Evolutionary conservation across 148 eudicot species (phyloP).

Genomic region (Amaranthus palmeri): DNA sequence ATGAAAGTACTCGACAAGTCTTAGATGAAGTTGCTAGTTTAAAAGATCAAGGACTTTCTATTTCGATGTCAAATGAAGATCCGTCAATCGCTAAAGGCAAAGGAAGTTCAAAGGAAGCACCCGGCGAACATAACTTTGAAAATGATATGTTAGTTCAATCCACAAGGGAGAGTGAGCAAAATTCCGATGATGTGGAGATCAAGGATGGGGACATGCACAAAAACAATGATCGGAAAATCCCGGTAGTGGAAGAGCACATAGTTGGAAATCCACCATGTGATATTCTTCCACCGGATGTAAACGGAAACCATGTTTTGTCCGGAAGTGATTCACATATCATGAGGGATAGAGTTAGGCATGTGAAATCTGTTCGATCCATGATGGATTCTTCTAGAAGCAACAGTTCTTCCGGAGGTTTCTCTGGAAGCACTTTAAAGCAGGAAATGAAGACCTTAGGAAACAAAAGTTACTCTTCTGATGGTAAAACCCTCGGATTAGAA

Average conservation of each 20-base stretch:
- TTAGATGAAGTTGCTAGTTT: constrained; percentile 20
- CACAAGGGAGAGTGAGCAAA: constrained; percentile 17
- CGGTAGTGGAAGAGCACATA: constrained; percentile 25
- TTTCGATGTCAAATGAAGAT: constrained; percentile 18
- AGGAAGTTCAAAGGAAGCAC: not conserved
- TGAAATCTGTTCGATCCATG: constrained; percentile 66
- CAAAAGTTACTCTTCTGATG: constrained; percentile 32
- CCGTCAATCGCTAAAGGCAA: constrained; percentile 9
- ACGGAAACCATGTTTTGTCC: constrained; percentile 24
- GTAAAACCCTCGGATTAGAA: constrained; percentile 52
- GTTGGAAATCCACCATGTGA: constrained; percentile 26
- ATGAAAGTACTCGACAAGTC: constrained; percentile 15
- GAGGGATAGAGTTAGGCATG: constrained; percentile 37
- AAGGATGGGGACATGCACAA: constrained; percentile 24
- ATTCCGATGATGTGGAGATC: constrained; percentile 18
- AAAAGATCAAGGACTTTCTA: constrained; percentile 12
- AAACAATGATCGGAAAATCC: constrained; percentile 26
- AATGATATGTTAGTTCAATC: constrained; percentile 23
- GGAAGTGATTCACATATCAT: constrained; percentile 28
- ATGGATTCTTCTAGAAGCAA: constrained; percentile 46
- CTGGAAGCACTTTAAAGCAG: constrained; percentile 25
- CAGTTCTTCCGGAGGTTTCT: constrained; percentile 34
- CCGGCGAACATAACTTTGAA: constrained; percentile 21
- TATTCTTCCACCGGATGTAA: constrained; percentile 23
- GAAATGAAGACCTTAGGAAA: constrained; percentile 39